Percentiles rank a stretch among this genome's conserved stretches.
Evolutionary conservation across 129 eudicot species (phyloP).

Genomic region (Centaurea solstitialis): DNA sequence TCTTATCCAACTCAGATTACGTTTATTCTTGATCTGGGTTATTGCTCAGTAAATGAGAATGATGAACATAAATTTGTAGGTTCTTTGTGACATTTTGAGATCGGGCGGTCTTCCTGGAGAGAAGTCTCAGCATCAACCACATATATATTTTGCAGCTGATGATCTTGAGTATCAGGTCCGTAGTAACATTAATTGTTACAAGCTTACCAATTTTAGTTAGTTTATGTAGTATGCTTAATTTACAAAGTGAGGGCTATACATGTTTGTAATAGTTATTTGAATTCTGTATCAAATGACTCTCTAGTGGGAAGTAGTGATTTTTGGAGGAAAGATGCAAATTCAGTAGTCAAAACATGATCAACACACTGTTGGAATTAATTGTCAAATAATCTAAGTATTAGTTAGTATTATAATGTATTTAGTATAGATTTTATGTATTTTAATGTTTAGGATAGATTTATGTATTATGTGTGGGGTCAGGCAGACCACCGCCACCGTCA

Average conservation of each 20-base stretch:
- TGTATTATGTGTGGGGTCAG: too few relatives aligned
- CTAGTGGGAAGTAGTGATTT: too few relatives aligned
- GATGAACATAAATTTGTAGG: slow-evolving; percentile 34
- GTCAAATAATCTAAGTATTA: too few relatives aligned
- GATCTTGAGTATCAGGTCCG: slow-evolving; percentile 74
- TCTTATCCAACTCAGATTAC: neutral
- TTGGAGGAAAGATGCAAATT: too few relatives aligned
- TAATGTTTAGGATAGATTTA: too few relatives aligned
- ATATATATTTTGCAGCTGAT: slow-evolving; percentile 71
- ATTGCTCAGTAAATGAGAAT: slow-evolving; percentile 4
- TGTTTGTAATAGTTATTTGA: neutral
- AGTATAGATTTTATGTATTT: too few relatives aligned
- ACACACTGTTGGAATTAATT: too few relatives aligned
- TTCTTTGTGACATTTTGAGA: slow-evolving; percentile 65
- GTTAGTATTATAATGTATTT: too few relatives aligned
- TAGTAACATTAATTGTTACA: slow-evolving; percentile 8
- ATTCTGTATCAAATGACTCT: too few relatives aligned
- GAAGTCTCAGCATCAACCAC: slow-evolving; percentile 51
- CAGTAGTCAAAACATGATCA: too few relatives aligned
- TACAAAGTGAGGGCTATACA: neutral
- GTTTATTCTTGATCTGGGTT: neutral
- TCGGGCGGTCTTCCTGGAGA: slow-evolving; percentile 68
- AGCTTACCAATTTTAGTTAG: neutral
- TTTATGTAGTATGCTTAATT: slow-evolving; percentile 9
- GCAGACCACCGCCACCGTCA: too few relatives aligned